Evolutionary conservation across 371 early-diverging fungal species (phyloP), one percentile per base, ranked within the genome.

Genomic region (Chytridiales sp.): DNA sequence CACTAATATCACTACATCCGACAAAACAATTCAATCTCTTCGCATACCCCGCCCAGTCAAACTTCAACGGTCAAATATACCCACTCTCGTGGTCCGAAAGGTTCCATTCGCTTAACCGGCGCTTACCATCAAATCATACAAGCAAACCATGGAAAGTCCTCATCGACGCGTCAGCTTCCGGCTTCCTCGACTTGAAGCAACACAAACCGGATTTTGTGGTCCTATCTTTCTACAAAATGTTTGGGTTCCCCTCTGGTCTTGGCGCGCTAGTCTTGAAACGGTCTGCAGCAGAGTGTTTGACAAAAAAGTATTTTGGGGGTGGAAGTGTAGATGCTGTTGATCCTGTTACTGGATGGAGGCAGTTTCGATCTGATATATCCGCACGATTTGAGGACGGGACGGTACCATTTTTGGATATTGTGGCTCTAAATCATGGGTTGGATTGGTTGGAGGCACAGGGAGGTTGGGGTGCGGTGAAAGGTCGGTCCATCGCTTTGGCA

Each of bases 181-280:
- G 81, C 2, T 72, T 70, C 69, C 80, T 31, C 48, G 79, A 75
- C 63, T 46, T 73, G 63, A 21, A 58, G 58, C n/a, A 31, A n/a
- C 5, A 44, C 48, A 30, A 81, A 3, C 85, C 87, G 0, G 88
- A 88, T 55, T 86, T 88, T 66, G 66, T 84, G 1, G 76, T 76
- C 6, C 59, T 89, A 24, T 87, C 87, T 0, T 87, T 91, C 64
- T 89, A 91, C 83, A 91, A 91, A 66, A 76, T 88, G 58, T 88
- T 89, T 73, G 91, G 91, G 1, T 85, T 81, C 43, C 91, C 91
- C 3, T 87, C 89, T 5, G 87, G 88, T 2, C 67, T 91, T 11
- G 91, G 89, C 21, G 87, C 80, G 0, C 75, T 91, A 36, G 64
- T 89, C 19, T 70, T 88, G 32, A 72, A 78, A 47, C 78, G 79